These are phyloP conservation scores for Populus pruinosa DNA, from an alignment of 345 rosid species.

Conservation along the genomic window DNA sequence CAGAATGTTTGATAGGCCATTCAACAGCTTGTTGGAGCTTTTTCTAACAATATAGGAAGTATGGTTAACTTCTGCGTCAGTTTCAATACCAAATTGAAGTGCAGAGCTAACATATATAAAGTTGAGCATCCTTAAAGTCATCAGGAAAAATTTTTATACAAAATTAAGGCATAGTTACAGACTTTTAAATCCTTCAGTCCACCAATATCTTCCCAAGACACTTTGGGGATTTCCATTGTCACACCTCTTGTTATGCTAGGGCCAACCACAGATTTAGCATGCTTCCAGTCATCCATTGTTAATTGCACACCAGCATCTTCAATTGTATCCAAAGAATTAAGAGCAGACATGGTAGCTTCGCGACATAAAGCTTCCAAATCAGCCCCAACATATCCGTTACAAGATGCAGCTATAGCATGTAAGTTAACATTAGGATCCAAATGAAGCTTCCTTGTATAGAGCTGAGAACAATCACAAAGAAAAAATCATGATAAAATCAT, in stretches of 20 bases:
- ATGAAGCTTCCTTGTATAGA: constrained; percentile 64
- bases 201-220: constrained; percentile 90
- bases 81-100: background rate
- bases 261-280: constrained; percentile 66
- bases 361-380: constrained; percentile 93
- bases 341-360: constrained; percentile 60
- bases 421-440: constrained; percentile 57
- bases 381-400: constrained; percentile 94
- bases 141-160: background rate
- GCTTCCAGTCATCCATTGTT: constrained; percentile 61
- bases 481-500: background rate
- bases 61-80: background rate
- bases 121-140: background rate
- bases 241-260: constrained; percentile 95
- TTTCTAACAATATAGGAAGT: constrained; percentile 42
- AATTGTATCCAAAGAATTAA: constrained; percentile 44
- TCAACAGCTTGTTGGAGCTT: constrained; percentile 88
- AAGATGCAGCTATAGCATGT: constrained; percentile 64
- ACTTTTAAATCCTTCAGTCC: constrained; percentile 74
- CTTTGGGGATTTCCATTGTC: constrained; percentile 81
- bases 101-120: background rate
- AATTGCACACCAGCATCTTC: constrained; percentile 31
- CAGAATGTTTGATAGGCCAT: constrained; percentile 89
- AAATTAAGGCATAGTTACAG: constrained; percentile 3
- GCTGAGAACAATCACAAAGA: constrained; percentile 40